Conservation (phyloP, 2,329 filamentous ascomycete species). For the Grosmannia clavigera region DNA sequence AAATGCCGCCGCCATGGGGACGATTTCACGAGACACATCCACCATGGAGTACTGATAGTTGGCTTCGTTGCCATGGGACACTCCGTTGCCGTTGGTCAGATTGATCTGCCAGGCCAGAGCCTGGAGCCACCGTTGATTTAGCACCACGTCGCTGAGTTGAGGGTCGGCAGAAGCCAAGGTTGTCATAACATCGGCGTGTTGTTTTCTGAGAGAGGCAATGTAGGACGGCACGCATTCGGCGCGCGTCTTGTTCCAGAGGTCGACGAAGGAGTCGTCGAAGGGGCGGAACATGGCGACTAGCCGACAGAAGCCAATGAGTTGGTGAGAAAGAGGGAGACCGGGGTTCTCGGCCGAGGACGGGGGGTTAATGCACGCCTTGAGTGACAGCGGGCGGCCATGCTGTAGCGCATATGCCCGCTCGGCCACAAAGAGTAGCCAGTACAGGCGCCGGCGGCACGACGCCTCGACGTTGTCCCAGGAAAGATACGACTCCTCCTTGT, state of each 20-base stretch:
- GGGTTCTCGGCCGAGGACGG: conserved; percentile 50
- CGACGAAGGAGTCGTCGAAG: conserved; percentile 53
- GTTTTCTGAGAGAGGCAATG: conserved; percentile 46
- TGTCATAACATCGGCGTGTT: conserved; percentile 43
- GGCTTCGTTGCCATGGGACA: conserved; percentile 24
- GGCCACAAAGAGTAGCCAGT: conserved; percentile 60
- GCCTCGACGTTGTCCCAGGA: conserved; percentile 47
- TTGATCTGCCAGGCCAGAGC: conserved; percentile 51
- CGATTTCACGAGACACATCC: conserved; percentile 48
- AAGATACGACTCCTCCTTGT: conserved; percentile 50
- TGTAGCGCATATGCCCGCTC: conserved; percentile 64
- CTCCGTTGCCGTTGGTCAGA: conserved; percentile 31
- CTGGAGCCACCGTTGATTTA: conserved; percentile 54
- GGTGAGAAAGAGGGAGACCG: conserved; percentile 38
- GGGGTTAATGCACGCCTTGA: conserved; percentile 57
- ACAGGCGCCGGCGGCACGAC: conserved; percentile 52
- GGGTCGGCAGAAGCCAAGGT: conserved; percentile 39
- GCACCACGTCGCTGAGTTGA: conserved; percentile 40
- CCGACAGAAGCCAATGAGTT: conserved; percentile 44
- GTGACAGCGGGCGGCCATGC: conserved; percentile 54
- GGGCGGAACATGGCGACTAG: conserved; percentile 52
- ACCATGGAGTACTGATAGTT: conserved; percentile 45
- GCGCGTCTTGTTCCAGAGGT: conserved; percentile 54
- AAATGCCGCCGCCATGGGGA: conserved; percentile 59
- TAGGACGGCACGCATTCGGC: conserved; percentile 44